A percentile compares a stretch with the other conserved stretches of the same genome.
These are phyloP conservation scores for Diatrype stigma DNA, from an alignment of 2,329 filamentous ascomycete genomes.

Conservation along the genomic window DNA sequence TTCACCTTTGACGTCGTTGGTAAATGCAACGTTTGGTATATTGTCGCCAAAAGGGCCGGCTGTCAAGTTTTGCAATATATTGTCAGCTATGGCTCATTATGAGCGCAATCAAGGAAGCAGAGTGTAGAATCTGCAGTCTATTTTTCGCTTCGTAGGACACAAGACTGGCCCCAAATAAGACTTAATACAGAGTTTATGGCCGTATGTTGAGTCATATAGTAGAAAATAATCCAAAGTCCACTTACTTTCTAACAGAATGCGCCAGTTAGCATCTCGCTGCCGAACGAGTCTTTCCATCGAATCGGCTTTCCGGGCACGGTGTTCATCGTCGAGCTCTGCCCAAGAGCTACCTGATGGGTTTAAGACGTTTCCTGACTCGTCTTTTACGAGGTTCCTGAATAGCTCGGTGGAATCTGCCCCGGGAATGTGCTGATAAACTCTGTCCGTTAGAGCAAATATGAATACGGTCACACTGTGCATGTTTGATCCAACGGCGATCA, in stretches of 20 bases:
- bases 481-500: conserved; percentile 86
- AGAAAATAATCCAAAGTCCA: background rate
- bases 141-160: background rate
- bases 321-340: background rate
- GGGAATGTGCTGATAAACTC: conserved; percentile 2
- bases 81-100: too few relatives aligned
- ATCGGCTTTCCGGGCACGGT: conserved; percentile 9
- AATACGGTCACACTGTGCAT: conserved; percentile 34
- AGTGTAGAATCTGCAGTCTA: too few relatives aligned
- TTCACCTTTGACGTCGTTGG: conserved; percentile 40
- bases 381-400: conserved; percentile 17
- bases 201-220: background rate
- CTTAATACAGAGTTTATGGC: background rate
- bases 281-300: conserved; percentile 32
- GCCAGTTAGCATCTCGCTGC: conserved; percentile 44
- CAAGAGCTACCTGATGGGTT: background rate
- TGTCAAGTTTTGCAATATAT: background rate
- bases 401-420: conserved; percentile 5
- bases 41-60: conserved; percentile 38
- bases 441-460: conserved; percentile 27
- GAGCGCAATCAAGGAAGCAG: too few relatives aligned
- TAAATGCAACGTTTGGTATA: conserved; percentile 50
- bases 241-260: conserved; percentile 38
- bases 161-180: background rate
- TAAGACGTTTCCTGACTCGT: conserved; percentile 12